phyloP scores from a whole-genome alignment of 345 rosid genomes.

The Schrenkiella parvula region DNA sequence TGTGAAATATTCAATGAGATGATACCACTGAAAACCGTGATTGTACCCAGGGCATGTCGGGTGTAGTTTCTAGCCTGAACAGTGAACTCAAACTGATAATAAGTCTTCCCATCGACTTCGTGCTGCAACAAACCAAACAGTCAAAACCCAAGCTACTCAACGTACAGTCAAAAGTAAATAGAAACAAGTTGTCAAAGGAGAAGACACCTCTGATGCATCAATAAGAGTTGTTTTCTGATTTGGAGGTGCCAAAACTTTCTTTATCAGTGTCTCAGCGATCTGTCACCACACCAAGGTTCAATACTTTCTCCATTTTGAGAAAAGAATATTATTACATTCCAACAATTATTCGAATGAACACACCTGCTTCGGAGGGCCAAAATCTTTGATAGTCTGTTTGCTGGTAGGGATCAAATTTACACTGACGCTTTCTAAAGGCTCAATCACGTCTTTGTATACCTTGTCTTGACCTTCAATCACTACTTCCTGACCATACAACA shows the following conservation, averaged over 20 bases:
- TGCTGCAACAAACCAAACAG: slow-evolving; percentile 44
- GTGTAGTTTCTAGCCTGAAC: slow-evolving; percentile 82
- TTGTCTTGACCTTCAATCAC: slow-evolving; percentile 82
- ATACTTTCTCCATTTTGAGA: background rate
- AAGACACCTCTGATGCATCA: slow-evolving; percentile 74
- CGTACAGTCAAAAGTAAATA: background rate
- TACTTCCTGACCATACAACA: slow-evolving; percentile 56
- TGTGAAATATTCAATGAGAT: slow-evolving; percentile 1
- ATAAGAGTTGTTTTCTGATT: slow-evolving; percentile 75
- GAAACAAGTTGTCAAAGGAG: background rate
- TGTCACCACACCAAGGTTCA: slow-evolving; percentile 30
- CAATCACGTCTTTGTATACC: slow-evolving; percentile 91
- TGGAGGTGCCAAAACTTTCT: slow-evolving; percentile 78
- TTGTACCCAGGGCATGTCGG: slow-evolving; percentile 77
- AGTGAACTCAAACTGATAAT: slow-evolving; percentile 79
- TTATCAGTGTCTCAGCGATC: slow-evolving; percentile 83
- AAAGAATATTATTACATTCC: background rate
- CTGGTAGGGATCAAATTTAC: slow-evolving; percentile 59
- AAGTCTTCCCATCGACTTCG: slow-evolving; percentile 69
- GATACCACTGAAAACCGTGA: slow-evolving; percentile 74
- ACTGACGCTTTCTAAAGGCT: slow-evolving; percentile 88
- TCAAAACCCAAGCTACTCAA: slow-evolving; percentile 4
- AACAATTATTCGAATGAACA: background rate
- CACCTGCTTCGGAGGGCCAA: slow-evolving; percentile 87
- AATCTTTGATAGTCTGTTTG: slow-evolving; percentile 73